Percentiles rank a stretch among this genome's conserved stretches.
Evolutionary conservation across 1,139 yeast genomes (phyloP).

Genomic region (Keqinozyma sinolaborantium): DNA sequence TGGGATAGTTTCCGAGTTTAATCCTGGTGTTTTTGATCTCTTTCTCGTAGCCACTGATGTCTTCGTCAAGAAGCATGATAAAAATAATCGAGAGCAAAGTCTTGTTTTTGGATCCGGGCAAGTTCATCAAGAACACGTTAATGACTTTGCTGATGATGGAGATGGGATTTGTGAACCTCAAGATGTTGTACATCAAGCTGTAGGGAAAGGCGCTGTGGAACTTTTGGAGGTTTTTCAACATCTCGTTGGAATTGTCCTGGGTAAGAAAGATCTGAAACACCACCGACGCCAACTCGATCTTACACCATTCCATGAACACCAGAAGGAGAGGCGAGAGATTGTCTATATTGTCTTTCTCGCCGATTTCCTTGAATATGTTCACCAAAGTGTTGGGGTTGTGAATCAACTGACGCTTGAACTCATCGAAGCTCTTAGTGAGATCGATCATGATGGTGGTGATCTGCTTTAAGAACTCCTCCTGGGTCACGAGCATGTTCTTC

Average conservation of each 20-base stretch:
- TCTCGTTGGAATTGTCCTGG: conserved; percentile 73
- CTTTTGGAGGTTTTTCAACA: conserved; percentile 62
- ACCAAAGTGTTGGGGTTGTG: conserved; percentile 47
- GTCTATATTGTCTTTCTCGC: conserved; percentile 46
- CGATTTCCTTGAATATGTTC: conserved; percentile 61
- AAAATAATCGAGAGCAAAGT: conserved; percentile 69
- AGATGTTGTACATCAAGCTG: conserved; percentile 64
- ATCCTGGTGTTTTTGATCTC: conserved; percentile 48
- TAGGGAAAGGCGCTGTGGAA: conserved; percentile 80
- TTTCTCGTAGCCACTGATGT: conserved; percentile 61
- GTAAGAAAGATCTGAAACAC: conserved; percentile 76
- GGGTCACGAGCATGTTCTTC: conserved; percentile 56
- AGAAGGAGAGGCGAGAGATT: conserved; percentile 66
- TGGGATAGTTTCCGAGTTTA: conserved; percentile 11
- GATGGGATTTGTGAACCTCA: conserved; percentile 82
- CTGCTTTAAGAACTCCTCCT: conserved; percentile 67
- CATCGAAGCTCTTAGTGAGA: conserved; percentile 49
- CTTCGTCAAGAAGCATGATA: conserved; percentile 73
- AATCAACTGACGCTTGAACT: conserved; percentile 51
- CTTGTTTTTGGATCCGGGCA: conserved; percentile 58
- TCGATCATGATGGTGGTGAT: conserved; percentile 43
- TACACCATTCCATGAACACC: conserved; percentile 76
- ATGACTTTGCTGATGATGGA: conserved; percentile 73
- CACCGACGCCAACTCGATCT: conserved; percentile 80
- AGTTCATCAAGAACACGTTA: conserved; percentile 76